phyloP scores from a whole-genome alignment of 148 eudicot genomes.

The Pouteria glomerata region DNA sequence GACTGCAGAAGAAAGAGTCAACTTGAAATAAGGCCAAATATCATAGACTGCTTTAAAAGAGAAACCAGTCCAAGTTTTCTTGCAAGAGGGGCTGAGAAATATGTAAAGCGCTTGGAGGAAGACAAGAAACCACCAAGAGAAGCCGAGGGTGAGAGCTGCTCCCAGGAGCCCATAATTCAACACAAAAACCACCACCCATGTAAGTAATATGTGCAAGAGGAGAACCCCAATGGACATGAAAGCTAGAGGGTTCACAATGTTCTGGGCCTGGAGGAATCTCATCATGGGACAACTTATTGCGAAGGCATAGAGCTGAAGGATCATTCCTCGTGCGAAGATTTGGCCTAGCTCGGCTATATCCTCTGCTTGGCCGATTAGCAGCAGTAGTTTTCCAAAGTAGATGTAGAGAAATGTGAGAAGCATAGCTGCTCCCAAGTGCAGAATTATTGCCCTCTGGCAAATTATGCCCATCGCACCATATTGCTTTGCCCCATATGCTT shows the following conservation, averaged over 20 bases:
- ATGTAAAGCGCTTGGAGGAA: slow-evolving; percentile 26
- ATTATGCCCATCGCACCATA: slow-evolving; percentile 40
- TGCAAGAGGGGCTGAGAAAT: slow-evolving; percentile 27
- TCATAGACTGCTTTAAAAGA: slow-evolving; percentile 23
- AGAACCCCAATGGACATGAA: slow-evolving; percentile 39
- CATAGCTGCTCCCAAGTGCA: slow-evolving; percentile 34
- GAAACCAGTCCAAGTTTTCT: slow-evolving; percentile 41
- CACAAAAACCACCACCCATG: slow-evolving; percentile 43
- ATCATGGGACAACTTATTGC: slow-evolving; percentile 35
- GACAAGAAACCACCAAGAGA: slow-evolving; percentile 46
- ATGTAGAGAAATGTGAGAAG: slow-evolving; percentile 30
- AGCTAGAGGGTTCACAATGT: slow-evolving; percentile 47
- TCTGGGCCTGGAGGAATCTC: slow-evolving; percentile 44
- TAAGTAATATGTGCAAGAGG: slow-evolving; percentile 23
- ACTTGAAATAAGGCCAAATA: slow-evolving; percentile 49
- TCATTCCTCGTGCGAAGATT: slow-evolving; percentile 33
- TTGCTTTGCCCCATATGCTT: slow-evolving; percentile 42
- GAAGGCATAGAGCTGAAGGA: slow-evolving; percentile 41
- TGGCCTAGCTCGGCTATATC: slow-evolving; percentile 36
- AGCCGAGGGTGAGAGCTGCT: slow-evolving; percentile 32
- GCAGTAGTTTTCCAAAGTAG: slow-evolving; percentile 23
- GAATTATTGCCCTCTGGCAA: slow-evolving; percentile 35
- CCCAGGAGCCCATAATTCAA: slow-evolving; percentile 34
- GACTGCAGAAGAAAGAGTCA: slow-evolving; percentile 46
- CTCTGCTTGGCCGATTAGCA: slow-evolving; percentile 30